phyloP scores from a whole-genome alignment of 371 early-diverging fungal genomes.

The Mortierella sp. region DNA sequence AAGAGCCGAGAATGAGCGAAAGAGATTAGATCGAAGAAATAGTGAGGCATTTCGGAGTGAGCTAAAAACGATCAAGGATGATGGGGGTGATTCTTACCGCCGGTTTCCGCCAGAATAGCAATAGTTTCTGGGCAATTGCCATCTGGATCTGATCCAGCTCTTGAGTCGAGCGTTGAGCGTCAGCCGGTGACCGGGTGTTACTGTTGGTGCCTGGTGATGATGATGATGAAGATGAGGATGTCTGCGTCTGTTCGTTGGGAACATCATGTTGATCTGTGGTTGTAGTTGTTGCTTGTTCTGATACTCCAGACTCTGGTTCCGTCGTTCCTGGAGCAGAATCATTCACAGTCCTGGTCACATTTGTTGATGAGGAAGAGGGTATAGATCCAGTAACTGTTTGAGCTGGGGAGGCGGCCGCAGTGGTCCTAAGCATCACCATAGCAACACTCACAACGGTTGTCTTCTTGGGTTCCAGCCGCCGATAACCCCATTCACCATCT shows the following conservation, averaged over 20 bases:
- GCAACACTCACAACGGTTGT: slow-evolving; percentile 78
- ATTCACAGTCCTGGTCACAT: background rate
- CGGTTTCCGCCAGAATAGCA: slow-evolving; percentile 87
- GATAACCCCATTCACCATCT: slow-evolving; percentile 84
- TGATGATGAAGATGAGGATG: slow-evolving; percentile 1
- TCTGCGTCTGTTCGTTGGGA: no score
- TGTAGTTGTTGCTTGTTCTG: background rate
- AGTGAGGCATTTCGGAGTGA: background rate
- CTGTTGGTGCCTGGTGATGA: slow-evolving; percentile 2
- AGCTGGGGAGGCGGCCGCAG: slow-evolving; percentile 51
- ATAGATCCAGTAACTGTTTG: background rate
- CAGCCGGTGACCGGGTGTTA: background rate
- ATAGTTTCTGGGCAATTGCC: slow-evolving; percentile 83
- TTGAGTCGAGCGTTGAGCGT: slow-evolving; percentile 1
- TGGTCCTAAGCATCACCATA: slow-evolving; percentile 78
- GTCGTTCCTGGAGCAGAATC: no score
- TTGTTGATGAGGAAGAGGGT: background rate
- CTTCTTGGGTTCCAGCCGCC: slow-evolving; percentile 73
- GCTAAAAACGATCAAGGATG: slow-evolving; percentile 1
- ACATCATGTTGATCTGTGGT: background rate
- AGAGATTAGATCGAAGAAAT: slow-evolving; percentile 39
- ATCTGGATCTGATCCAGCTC: slow-evolving; percentile 65
- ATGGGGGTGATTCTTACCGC: slow-evolving; percentile 64
- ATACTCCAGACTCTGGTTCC: no score
- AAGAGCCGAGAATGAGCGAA: slow-evolving; percentile 52